phyloP scores from a whole-genome alignment of 768 basidiomycete genomes.

The Sarcodon aspratus region DNA sequence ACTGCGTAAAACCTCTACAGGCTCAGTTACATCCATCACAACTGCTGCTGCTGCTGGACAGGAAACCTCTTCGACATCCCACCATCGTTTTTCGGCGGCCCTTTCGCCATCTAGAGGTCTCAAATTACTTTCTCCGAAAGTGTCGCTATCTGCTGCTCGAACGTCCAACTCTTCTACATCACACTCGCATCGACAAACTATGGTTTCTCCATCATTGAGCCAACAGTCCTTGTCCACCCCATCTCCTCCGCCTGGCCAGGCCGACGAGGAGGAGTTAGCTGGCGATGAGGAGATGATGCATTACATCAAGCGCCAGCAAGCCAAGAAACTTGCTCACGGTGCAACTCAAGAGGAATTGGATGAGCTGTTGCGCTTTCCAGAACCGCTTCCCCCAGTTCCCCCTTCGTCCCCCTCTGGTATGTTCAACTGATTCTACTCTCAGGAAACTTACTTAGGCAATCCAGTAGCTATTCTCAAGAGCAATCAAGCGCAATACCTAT shows the following conservation, averaged over 20 bases:
- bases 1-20: conserved; percentile 72
- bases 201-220: conserved; percentile 55
- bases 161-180: conserved; percentile 33
- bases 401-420: conserved; percentile 62
- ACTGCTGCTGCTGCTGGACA: conserved; percentile 37
- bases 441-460: no score
- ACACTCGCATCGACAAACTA: conserved; percentile 41
- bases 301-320: conserved; percentile 84
- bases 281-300: conserved; percentile 98
- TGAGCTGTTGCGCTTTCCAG: conserved; percentile 84
- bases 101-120: conserved; percentile 79
- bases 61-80: conserved; percentile 21
- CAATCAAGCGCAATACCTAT: conserved; percentile 58
- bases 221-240: conserved; percentile 74
- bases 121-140: conserved; percentile 74
- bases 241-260: conserved; percentile 65
- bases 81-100: conserved; percentile 61
- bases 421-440: conserved; percentile 13
- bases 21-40: conserved; percentile 62
- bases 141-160: conserved; percentile 46
- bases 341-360: conserved; percentile 83
- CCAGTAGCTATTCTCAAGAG: conserved; percentile 52
- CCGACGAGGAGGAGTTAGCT: conserved; percentile 67
- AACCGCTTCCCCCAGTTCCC: conserved; percentile 63
- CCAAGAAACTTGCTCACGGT: conserved; percentile 76